Base-by-base conservation (phyloP, 208 protist genomes). In the Trypanosoma theileri region DNA sequence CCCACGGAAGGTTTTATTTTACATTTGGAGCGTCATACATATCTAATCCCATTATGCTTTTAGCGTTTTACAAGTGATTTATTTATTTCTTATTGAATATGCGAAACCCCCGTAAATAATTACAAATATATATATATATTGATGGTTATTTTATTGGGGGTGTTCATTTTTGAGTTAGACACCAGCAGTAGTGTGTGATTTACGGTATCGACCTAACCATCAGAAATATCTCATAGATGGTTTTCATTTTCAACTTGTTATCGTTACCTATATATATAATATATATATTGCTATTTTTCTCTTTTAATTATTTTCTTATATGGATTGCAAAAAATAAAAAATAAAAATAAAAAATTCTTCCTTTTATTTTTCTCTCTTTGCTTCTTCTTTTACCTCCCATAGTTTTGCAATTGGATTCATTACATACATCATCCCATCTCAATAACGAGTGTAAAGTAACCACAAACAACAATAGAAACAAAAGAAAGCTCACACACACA, bases 1-100 rank as follows among this genome's bases (percentile, higher is more conserved):
- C 73, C 3, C 61, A 78, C 53, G 66, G 73, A 14, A 68, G 48
- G 10, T 68, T 68, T 59, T 57, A 46, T 51, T 68, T 66, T 57
- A n/a, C 7, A 11, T 66, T 66, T 57, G n/a, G 26, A 40, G n/a
- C 52, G 0, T 68, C 52, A 17, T 16, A 21, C 8, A 19, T 6
- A 13, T 51, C 62, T 41, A 68, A 68, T 50, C 62, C 62, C 4
- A n/a, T 68, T 13, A 56, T 68, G 48, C 21, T 68, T 21, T 46
- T 51, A 6, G 19, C 50, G 6, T 68, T 59, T 21, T 68, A 59
- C 40, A 10, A 19, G 35, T 68, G 19, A n/a, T n/a, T 9, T 40
- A 48, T 24, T 26, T 26, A 11, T 50, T 50, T n/a, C 6, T 44
- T 56, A 16, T 56, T 7, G 12, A 26, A 1, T 56, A 26, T 31